phyloP scores from a whole-genome alignment of 768 basidiomycete genomes.

The Kwoniella dendrophila region DNA sequence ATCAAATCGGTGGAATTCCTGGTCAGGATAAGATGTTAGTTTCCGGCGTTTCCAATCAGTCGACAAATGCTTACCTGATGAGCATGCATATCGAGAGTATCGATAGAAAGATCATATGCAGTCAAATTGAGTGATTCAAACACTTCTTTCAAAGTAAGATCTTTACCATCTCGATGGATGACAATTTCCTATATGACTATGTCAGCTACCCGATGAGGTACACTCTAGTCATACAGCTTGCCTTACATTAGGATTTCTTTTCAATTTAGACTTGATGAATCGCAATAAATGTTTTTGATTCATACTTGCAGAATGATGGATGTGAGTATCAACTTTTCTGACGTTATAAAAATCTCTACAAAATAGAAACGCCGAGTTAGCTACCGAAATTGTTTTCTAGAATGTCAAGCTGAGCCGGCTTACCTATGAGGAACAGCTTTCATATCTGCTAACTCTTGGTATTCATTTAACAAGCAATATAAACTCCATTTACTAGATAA shows the following conservation, averaged over 20 bases:
- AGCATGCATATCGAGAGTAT: conserved; percentile 99
- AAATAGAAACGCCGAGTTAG: not conserved
- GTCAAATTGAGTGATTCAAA: conserved; percentile 92
- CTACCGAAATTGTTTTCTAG: no score
- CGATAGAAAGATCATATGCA: conserved; percentile 96
- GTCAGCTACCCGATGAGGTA: not conserved
- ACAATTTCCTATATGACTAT: conserved; percentile 73
- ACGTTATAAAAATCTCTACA: conserved; percentile 97
- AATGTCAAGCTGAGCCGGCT: conserved; percentile 12
- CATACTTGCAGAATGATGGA: conserved; percentile 98
- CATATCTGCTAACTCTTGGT: conserved; percentile 92
- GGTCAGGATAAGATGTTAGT: not conserved
- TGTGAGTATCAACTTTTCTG: conserved; percentile 97
- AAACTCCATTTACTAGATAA: conserved; percentile 91
- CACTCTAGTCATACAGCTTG: not conserved
- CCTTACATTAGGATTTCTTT: conserved; percentile 50
- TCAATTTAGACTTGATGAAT: conserved; percentile 82
- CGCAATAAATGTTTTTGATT: conserved; percentile 98
- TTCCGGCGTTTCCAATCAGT: not conserved
- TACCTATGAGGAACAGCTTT: conserved; percentile 88
- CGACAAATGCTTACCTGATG: conserved; percentile 66
- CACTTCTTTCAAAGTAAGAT: conserved; percentile 84
- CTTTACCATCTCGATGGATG: conserved; percentile 87
- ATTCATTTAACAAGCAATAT: conserved; percentile 88
- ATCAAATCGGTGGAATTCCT: conserved; percentile 97